phyloP scores from a whole-genome alignment of 2,329 filamentous ascomycete species.

The Emericellopsis atlantica region DNA sequence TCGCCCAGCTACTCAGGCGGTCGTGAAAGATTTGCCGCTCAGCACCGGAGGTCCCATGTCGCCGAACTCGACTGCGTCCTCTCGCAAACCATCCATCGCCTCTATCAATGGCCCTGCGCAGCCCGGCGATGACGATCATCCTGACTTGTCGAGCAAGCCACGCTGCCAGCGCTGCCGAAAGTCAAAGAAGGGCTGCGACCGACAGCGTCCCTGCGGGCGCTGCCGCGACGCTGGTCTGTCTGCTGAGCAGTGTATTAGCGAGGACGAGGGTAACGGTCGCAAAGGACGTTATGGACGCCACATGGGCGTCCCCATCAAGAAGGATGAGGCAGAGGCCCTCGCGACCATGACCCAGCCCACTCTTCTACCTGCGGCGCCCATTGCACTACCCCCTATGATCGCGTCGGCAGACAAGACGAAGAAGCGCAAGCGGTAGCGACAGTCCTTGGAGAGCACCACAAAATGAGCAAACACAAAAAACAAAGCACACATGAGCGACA shows the following conservation, averaged over 20 bases:
- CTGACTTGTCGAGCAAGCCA: constrained; percentile 87
- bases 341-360: constrained; percentile 8
- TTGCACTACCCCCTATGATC: constrained; percentile 20
- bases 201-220: constrained; percentile 85
- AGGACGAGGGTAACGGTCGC: constrained; percentile 93
- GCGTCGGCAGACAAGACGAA: constrained; percentile 40
- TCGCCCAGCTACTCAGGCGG: constrained; percentile 21
- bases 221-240: constrained; percentile 94
- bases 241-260: constrained; percentile 87
- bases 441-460: neutral
- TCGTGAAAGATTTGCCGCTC: constrained; percentile 37
- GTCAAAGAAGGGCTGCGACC: constrained; percentile 98
- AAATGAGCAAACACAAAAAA: neutral
- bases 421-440: constrained; percentile 45
- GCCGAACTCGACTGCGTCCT: constrained; percentile 54
- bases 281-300: constrained; percentile 80
- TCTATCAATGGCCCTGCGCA: constrained; percentile 37
- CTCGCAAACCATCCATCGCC: constrained; percentile 63
- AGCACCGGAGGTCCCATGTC: constrained; percentile 39
- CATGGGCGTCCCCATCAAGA: constrained; percentile 55
- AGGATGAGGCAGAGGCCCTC: constrained; percentile 31
- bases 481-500: neutral
- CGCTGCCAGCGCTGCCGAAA: constrained; percentile 97
- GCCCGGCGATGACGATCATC: constrained; percentile 72
- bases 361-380: constrained; percentile 29